A percentile compares a stretch with the other conserved stretches of the same genome.
Conservation (phyloP, 768 basidiomycete genomes). For the Exsudoporus frostii region DNA sequence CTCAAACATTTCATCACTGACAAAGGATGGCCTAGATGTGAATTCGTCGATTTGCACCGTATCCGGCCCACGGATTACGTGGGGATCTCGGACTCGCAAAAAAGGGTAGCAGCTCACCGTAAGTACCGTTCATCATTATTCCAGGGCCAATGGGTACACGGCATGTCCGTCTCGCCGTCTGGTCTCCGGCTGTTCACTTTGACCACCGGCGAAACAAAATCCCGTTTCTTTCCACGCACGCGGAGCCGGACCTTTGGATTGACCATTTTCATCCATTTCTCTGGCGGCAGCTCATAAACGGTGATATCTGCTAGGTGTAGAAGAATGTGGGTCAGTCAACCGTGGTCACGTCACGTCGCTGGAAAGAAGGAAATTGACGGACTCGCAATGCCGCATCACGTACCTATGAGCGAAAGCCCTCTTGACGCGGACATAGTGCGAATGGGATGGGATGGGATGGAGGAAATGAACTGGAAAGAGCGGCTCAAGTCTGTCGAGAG, state of each 20-base stretch:
- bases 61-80: background rate
- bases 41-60: background rate
- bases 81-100: background rate
- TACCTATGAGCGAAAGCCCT: slow-evolving; percentile 3
- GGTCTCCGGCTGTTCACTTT: background rate
- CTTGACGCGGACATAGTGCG: background rate
- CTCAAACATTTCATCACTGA: slow-evolving; percentile 3
- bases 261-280: slow-evolving; percentile 10
- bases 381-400: background rate
- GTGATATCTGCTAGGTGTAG: slow-evolving; percentile 4
- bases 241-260: slow-evolving; percentile 5
- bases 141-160: slow-evolving; percentile 1
- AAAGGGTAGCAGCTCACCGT: background rate
- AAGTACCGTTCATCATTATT: background rate
- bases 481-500: background rate
- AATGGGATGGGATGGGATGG: background rate
- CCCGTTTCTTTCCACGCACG: background rate
- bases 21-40: slow-evolving; percentile 2
- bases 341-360: background rate
- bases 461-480: background rate
- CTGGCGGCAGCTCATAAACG: slow-evolving; percentile 5
- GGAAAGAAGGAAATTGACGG: background rate
- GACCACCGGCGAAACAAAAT: slow-evolving; percentile 10
- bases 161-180: background rate
- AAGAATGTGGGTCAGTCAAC: background rate